Evolutionary conservation across 2,329 filamentous ascomycete species (phyloP).

Genomic region (Alternaria brassicae): DNA sequence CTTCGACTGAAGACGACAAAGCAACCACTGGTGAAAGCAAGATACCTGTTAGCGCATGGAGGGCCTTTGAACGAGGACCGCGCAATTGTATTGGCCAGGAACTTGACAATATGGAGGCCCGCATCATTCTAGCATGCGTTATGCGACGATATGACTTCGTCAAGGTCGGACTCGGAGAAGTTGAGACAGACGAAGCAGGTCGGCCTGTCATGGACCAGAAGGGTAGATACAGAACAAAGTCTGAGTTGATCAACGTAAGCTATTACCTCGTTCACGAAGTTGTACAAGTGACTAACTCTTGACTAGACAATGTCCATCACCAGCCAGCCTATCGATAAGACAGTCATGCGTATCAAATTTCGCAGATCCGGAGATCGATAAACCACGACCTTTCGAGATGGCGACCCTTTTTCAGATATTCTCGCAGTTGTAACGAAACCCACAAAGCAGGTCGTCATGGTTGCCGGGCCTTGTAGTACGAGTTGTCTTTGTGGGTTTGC

Average conservation of each 20-base stretch:
- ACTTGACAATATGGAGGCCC: constrained; percentile 61
- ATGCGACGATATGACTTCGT: constrained; percentile 44
- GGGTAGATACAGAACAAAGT: constrained; percentile 40
- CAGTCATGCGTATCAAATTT: constrained; percentile 38
- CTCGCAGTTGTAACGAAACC: neutral
- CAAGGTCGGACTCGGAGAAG: constrained; percentile 45
- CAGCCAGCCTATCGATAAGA: constrained; percentile 42
- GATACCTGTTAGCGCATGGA: constrained; percentile 57
- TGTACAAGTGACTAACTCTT: constrained; percentile 13
- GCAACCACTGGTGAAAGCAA: constrained; percentile 21
- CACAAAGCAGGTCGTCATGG: constrained; percentile 40
- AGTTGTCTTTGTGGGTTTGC: constrained; percentile 49
- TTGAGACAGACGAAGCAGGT: constrained; percentile 34
- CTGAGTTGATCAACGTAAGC: constrained; percentile 46
- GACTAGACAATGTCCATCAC: constrained; percentile 41
- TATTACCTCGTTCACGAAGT: too few species aligned
- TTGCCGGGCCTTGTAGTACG: constrained; percentile 50
- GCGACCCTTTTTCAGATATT: too few species aligned
- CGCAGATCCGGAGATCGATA: neutral
- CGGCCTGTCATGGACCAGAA: constrained; percentile 35
- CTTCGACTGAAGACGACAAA: constrained; percentile 20
- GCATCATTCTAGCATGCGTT: constrained; percentile 57
- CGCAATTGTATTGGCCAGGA: constrained; percentile 67
- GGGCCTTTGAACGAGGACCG: constrained; percentile 63
- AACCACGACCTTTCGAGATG: neutral